phyloP scores from a whole-genome alignment of 129 eudicot species.

The Lonicera japonica region DNA sequence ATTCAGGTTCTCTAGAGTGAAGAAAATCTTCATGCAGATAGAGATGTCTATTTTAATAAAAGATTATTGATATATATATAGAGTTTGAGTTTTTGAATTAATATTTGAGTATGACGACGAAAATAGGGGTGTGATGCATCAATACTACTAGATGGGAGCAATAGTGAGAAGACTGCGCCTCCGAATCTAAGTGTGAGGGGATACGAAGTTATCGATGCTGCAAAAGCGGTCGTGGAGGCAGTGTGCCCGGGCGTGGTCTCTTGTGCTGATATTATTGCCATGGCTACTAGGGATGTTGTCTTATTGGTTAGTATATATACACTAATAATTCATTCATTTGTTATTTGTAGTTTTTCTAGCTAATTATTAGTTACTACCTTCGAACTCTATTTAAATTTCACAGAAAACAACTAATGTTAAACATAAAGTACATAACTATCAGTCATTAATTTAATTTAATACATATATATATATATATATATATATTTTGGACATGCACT shows the following conservation, averaged over 20 bases:
- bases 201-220: conserved; percentile 47
- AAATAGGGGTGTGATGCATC: conserved; percentile 75
- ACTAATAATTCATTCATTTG: neutral
- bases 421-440: neutral
- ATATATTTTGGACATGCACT: too few species aligned
- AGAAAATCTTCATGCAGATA: too few species aligned
- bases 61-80: too few species aligned
- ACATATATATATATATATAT: too few species aligned
- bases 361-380: too few species aligned
- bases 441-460: too few species aligned
- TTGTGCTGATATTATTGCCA: conserved; percentile 59
- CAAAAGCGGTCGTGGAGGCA: conserved; percentile 36
- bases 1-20: too few species aligned
- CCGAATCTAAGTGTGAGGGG: conserved; percentile 60
- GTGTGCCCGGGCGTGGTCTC: conserved; percentile 53
- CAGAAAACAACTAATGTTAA: too few species aligned
- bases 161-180: conserved; percentile 38
- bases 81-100: too few species aligned
- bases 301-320: conserved; percentile 21
- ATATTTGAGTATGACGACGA: neutral
- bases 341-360: too few species aligned
- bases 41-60: too few species aligned
- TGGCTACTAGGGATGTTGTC: conserved; percentile 60
- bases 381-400: too few species aligned
- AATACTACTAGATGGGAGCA: conserved; percentile 39